Conservation (phyloP, 306 rosid genomes). For the Abrus precatorius region DNA sequence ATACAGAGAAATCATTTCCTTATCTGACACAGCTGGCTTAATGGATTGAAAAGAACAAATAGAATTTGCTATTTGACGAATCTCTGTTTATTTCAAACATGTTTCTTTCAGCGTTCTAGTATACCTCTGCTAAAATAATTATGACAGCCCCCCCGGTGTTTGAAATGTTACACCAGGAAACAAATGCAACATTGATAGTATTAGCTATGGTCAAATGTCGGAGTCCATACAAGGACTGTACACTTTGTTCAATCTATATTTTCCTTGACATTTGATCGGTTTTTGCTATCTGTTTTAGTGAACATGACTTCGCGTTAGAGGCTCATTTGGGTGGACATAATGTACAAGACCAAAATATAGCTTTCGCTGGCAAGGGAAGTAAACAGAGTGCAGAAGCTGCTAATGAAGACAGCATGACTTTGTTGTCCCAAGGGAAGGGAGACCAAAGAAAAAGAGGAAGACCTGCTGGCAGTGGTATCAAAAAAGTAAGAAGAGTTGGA, state of each 20-base stretch:
- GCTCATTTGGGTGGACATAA: conserved; percentile 38
- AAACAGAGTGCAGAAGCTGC: conserved; percentile 50
- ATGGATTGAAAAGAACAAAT: neutral
- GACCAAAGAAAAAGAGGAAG: conserved; percentile 77
- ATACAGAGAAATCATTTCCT: neutral
- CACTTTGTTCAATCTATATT: conserved; percentile 1
- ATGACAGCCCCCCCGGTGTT: neutral
- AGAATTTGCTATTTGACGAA: neutral
- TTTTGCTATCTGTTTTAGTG: conserved; percentile 52
- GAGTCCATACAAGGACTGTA: neutral
- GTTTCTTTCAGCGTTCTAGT: neutral
- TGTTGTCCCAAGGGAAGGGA: conserved; percentile 53
- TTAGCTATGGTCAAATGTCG: neutral
- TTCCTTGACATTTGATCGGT: conserved; percentile 33
- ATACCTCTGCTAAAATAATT: neutral
- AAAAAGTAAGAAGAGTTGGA: conserved; percentile 52
- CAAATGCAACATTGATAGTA: conserved; percentile 8
- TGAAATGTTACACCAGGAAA: conserved; percentile 21
- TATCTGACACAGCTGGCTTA: neutral
- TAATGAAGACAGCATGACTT: conserved; percentile 41
- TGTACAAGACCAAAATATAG: conserved; percentile 39
- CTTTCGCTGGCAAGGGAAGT: conserved; percentile 45
- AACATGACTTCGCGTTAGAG: conserved; percentile 53
- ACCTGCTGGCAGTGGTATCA: conserved; percentile 59
- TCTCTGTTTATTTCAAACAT: neutral